Percentiles rank a stretch among this genome's conserved stretches.
These are phyloP conservation scores for Powellomyces hirtus DNA, from an alignment of 192 early-diverging fungal genomes.

Conservation along the genomic window DNA sequence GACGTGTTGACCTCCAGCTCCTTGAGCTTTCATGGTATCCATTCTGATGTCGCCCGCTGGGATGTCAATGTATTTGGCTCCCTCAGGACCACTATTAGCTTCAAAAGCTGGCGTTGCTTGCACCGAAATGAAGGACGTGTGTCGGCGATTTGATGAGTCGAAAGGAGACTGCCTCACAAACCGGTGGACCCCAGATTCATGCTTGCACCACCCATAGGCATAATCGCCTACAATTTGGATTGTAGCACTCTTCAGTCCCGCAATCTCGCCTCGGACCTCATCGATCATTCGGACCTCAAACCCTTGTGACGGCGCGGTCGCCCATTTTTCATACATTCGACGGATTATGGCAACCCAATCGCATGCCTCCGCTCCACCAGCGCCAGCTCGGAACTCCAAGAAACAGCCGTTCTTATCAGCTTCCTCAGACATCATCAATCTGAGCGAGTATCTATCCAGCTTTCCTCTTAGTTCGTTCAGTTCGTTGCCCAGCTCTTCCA, in stretches of 20 bases:
- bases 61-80: constrained; percentile 34
- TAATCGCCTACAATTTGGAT: constrained; percentile 47
- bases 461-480: constrained; percentile 24
- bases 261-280: constrained; percentile 41
- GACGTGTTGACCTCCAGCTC: constrained; percentile 74
- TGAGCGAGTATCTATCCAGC: constrained; percentile 37
- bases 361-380: constrained; percentile 50
- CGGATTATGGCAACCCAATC: constrained; percentile 44
- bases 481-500: constrained; percentile 32
- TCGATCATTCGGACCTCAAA: constrained; percentile 37
- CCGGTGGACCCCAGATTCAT: constrained; percentile 53
- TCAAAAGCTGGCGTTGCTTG: constrained; percentile 40
- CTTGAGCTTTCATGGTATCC: constrained; percentile 53
- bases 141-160: constrained; percentile 46
- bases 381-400: constrained; percentile 50
- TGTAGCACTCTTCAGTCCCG: constrained; percentile 43
- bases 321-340: constrained; percentile 47
- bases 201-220: constrained; percentile 52
- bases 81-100: constrained; percentile 12
- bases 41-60: constrained; percentile 49
- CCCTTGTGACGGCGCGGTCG: not conserved
- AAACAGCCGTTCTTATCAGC: constrained; percentile 52
- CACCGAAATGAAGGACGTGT: constrained; percentile 58
- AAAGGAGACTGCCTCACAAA: constrained; percentile 56
- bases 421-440: constrained; percentile 45